A percentile compares a stretch with the other conserved stretches of the same genome.
Evolutionary conservation across 23 red algal species (phyloP).

Genomic region (Agarophyton chilense): DNA sequence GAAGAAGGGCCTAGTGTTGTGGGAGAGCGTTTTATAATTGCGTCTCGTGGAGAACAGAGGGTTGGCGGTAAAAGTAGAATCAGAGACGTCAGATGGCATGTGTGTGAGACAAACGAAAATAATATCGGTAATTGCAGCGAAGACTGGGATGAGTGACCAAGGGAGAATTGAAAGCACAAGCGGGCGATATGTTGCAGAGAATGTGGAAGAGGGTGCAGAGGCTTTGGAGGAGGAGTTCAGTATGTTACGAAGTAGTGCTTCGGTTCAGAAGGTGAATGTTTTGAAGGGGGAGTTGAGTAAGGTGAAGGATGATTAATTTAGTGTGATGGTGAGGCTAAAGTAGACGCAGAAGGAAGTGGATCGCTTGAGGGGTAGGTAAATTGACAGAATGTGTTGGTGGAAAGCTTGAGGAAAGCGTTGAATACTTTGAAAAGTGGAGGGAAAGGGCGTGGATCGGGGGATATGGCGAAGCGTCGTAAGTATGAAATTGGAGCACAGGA

Average conservation of each 20-base stretch:
- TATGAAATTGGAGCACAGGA: conserved; percentile 6
- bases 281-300: background rate
- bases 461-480: no score
- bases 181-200: no score
- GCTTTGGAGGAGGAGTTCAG: background rate
- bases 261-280: background rate
- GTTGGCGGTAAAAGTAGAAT: no score
- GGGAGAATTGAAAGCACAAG: no score
- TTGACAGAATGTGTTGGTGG: background rate
- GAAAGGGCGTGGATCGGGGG: background rate
- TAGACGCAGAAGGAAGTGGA: conserved; percentile 22
- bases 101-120: no score
- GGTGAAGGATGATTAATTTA: conserved; percentile 4
- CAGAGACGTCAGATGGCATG: no score
- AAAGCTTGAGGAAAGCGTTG: background rate
- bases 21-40: no score
- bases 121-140: no score
- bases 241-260: background rate
- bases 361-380: background rate
- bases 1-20: no score
- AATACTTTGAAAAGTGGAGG: background rate
- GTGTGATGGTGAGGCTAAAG: conserved; percentile 25
- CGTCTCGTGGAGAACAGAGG: no score
- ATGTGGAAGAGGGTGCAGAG: no score
- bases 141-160: no score